phyloP scores from a whole-genome alignment of 805 yeast species.

The Metschnikowia matae region DNA sequence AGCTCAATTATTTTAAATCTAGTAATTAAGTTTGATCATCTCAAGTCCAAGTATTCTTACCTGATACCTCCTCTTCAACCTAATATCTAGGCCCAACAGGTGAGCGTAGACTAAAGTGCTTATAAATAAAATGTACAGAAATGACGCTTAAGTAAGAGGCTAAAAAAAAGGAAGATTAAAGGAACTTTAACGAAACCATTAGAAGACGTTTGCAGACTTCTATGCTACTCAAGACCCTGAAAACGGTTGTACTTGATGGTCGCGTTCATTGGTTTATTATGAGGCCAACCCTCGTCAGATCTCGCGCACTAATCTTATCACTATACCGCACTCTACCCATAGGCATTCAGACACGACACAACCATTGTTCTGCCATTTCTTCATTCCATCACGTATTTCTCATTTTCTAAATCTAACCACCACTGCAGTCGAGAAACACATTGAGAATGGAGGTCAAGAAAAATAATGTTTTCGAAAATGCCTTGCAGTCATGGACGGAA shows the following conservation, averaged over 20 bases:
- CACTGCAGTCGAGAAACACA: not conserved
- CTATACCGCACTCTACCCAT: not conserved
- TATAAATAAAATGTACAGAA: too few species aligned
- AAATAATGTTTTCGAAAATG: conserved; percentile 25
- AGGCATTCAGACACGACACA: not conserved
- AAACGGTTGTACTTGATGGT: not conserved
- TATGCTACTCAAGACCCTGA: not conserved
- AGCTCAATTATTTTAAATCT: too few species aligned
- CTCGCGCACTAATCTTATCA: not conserved
- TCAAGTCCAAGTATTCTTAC: too few species aligned
- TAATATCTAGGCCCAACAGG: too few species aligned
- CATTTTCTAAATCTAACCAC: not conserved
- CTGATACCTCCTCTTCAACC: too few species aligned
- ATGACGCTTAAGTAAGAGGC: too few species aligned
- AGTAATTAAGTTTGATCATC: too few species aligned
- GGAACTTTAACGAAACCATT: too few species aligned
- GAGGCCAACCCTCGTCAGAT: not conserved
- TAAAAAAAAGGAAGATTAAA: too few species aligned
- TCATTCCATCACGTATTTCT: not conserved
- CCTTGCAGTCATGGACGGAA: conserved; percentile 70
- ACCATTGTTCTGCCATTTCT: not conserved
- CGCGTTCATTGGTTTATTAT: not conserved
- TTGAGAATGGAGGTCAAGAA: conserved; percentile 3
- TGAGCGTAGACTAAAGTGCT: too few species aligned
- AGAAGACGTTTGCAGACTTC: not conserved